Percentiles rank a stretch among this genome's conserved stretches.
Evolutionary conservation across 1,139 yeast genomes (phyloP).

Genomic region (Hemisphaericaspora subhashii): DNA sequence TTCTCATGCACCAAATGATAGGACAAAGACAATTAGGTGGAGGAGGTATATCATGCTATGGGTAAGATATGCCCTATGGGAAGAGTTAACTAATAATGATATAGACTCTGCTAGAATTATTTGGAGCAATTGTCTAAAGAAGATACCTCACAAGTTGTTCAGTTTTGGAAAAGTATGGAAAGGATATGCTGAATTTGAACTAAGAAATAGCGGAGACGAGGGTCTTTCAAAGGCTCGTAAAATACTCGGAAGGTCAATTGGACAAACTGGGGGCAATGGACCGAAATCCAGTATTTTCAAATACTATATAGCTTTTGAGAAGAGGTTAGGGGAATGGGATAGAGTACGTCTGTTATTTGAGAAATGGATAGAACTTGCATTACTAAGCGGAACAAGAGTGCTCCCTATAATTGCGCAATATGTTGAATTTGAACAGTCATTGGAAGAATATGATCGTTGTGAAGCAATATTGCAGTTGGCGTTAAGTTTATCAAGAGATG

Average conservation of each 20-base stretch:
- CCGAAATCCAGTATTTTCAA: conserved; percentile 62
- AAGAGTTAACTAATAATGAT: conserved; percentile 52
- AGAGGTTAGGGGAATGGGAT: conserved; percentile 67
- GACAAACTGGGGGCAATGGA: conserved; percentile 39
- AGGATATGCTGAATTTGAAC: conserved; percentile 67
- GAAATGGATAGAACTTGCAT: conserved; percentile 54
- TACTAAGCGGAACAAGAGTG: conserved; percentile 42
- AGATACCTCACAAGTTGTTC: conserved; percentile 58
- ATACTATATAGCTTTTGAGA: conserved; percentile 63
- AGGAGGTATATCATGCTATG: conserved; percentile 67
- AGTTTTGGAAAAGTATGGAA: conserved; percentile 79
- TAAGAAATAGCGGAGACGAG: conserved; percentile 47
- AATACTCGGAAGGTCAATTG: conserved; percentile 72
- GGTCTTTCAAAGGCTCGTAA: conserved; percentile 58
- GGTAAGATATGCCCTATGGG: conserved; percentile 65
- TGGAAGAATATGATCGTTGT: conserved; percentile 73
- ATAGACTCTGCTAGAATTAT: conserved; percentile 47
- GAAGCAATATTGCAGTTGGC: conserved; percentile 63
- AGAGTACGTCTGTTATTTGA: conserved; percentile 74
- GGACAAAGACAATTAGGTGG: conserved; percentile 55
- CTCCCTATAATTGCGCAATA: conserved; percentile 42
- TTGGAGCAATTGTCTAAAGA: conserved; percentile 49
- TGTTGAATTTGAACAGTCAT: conserved; percentile 63
- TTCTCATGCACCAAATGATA: conserved; percentile 29
- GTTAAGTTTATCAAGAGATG: conserved; percentile 19